Evolutionary conservation across 805 yeast species (phyloP).

Genomic region (Danielozyma ontarioensis): DNA sequence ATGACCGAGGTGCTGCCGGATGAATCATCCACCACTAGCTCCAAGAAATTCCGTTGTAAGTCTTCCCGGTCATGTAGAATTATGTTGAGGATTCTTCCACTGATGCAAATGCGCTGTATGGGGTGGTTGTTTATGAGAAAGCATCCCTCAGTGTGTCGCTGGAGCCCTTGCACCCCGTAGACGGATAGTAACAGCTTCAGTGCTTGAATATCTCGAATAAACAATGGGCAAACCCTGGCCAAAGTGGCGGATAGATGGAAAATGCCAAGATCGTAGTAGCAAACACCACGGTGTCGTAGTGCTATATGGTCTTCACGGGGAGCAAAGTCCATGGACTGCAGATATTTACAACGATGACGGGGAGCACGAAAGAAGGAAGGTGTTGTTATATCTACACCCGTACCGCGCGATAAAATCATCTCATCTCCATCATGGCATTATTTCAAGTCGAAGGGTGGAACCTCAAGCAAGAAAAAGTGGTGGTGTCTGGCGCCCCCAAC

Average conservation of each 20-base stretch:
- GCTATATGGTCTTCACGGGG: conserved; percentile 32
- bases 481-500: conserved; percentile 31
- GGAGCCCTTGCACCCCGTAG: conserved; percentile 12
- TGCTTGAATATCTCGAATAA: conserved; percentile 24
- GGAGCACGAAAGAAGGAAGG: neutral
- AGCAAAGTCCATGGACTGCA: conserved; percentile 20
- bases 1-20: conserved; percentile 26
- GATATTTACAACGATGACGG: neutral
- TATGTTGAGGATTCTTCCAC: conserved; percentile 20
- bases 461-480: conserved; percentile 49
- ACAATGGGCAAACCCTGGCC: conserved; percentile 16
- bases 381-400: neutral
- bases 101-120: conserved; percentile 14
- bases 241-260: conserved; percentile 28
- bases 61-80: neutral
- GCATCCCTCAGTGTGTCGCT: conserved; percentile 4
- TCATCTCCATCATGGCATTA: conserved; percentile 48
- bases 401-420: too few relatives aligned
- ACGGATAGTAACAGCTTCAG: conserved; percentile 7
- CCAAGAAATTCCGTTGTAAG: conserved; percentile 7
- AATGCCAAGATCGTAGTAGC: conserved; percentile 29
- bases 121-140: conserved; percentile 31
- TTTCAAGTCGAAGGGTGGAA: conserved; percentile 85
- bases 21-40: conserved; percentile 29
- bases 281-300: conserved; percentile 15